Conservation (phyloP, 2,329 filamentous ascomycete genomes). For the Aspergillus tamarii region DNA sequence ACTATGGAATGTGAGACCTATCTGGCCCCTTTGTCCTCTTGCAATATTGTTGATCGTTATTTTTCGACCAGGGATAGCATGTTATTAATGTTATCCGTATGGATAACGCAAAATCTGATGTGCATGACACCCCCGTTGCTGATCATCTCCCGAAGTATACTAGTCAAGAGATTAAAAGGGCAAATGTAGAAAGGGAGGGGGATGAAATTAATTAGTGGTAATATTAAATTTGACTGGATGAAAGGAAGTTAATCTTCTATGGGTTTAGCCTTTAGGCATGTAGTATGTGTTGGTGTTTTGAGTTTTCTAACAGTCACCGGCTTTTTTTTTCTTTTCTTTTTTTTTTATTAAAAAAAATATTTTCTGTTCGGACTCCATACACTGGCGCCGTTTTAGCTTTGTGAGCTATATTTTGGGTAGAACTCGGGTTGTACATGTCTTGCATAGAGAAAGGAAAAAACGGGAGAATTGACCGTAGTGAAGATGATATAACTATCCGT, state of each 20-base stretch:
- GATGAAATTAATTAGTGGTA: neutral
- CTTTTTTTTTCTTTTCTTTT: neutral
- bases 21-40: neutral
- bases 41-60: neutral
- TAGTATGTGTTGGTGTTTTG: neutral
- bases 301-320: neutral
- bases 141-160: constrained; percentile 26
- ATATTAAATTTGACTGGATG: neutral
- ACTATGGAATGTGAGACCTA: neutral
- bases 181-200: neutral
- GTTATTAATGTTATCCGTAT: constrained; percentile 12
- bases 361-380: neutral
- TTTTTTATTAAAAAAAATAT: neutral
- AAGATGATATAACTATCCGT: neutral
- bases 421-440: neutral
- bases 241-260: neutral
- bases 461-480: neutral
- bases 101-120: constrained; percentile 15
- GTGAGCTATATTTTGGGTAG: neutral
- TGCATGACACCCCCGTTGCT: constrained; percentile 24
- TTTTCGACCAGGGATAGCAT: constrained; percentile 9
- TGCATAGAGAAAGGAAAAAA: constrained; percentile 1
- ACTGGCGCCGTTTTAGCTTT: neutral
- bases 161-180: constrained; percentile 9
- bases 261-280: neutral